A percentile compares a stretch with the other conserved stretches of the same genome.
phyloP scores from a whole-genome alignment of 2,329 filamentous ascomycete genomes.

The Magnaporthiopsis poae region DNA sequence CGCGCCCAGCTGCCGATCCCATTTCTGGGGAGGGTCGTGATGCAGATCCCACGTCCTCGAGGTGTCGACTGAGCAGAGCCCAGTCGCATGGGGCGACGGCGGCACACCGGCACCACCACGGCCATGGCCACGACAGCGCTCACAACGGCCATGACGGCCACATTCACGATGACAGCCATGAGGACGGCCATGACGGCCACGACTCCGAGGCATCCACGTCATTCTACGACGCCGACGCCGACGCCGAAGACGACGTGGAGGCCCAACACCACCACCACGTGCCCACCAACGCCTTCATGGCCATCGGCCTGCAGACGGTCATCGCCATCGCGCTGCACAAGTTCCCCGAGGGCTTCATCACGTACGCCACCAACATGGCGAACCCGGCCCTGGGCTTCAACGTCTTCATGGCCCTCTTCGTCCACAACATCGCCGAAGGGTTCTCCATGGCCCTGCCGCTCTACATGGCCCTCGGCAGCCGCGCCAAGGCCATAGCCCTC shows the following conservation, averaged over 20 bases:
- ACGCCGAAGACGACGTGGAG: conserved; percentile 30
- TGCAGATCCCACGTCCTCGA: not conserved
- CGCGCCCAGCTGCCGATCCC: conserved; percentile 20
- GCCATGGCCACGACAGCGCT: conserved; percentile 8
- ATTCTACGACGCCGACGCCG: conserved; percentile 18
- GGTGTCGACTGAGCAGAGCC: conserved; percentile 21
- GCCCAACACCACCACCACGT: conserved; percentile 83
- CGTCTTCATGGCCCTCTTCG: conserved; percentile 90
- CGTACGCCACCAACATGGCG: conserved; percentile 93
- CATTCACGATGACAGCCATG: conserved; percentile 4
- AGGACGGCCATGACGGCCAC: conserved; percentile 15
- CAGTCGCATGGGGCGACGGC: conserved; percentile 21
- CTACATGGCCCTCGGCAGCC: conserved; percentile 78
- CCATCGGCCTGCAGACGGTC: conserved; percentile 90
- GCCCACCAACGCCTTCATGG: conserved; percentile 82
- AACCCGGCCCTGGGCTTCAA: conserved; percentile 80
- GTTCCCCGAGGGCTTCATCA: conserved; percentile 78
- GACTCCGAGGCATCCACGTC: conserved; percentile 10
- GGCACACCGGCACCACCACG: conserved; percentile 10
- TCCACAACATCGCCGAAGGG: conserved; percentile 96
- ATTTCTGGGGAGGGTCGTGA: not conserved
- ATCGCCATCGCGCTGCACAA: conserved; percentile 95
- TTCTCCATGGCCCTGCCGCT: conserved; percentile 88
- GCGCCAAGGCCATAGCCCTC: conserved; percentile 74
- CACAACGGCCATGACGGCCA: conserved; percentile 8